phyloP scores from a whole-genome alignment of 2,329 filamentous ascomycete genomes.

The Colletotrichum nymphaeae region DNA sequence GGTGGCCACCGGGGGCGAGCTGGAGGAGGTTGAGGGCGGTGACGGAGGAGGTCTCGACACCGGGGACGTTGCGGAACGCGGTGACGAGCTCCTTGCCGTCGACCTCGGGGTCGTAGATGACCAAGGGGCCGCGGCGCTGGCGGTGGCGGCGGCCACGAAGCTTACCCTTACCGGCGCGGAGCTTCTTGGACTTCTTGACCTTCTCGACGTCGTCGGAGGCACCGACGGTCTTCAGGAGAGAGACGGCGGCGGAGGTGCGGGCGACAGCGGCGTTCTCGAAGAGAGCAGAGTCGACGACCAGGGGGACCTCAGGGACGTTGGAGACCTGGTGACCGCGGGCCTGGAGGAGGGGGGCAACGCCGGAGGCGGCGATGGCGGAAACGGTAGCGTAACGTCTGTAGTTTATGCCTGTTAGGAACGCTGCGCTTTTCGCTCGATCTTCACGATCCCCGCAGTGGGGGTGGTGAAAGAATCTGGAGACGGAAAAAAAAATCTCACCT shows the following conservation, averaged over 20 bases:
- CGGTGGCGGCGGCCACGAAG: conserved; percentile 94
- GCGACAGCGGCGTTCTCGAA: conserved; percentile 83
- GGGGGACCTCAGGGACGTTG: conserved; percentile 93
- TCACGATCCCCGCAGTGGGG: not conserved
- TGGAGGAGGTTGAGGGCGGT: conserved; percentile 98
- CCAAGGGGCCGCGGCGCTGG: conserved; percentile 96
- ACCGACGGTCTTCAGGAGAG: conserved; percentile 90
- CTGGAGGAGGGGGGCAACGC: conserved; percentile 92
- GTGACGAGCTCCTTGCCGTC: conserved; percentile 94
- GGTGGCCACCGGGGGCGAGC: conserved; percentile 98
- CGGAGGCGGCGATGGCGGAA: conserved; percentile 96
- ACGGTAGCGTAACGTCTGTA: conserved; percentile 93
- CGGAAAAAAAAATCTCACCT: conserved; percentile 69
- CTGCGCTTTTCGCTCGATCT: not conserved
- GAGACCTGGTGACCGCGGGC: conserved; percentile 97
- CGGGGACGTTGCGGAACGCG: conserved; percentile 98
- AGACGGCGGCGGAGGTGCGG: conserved; percentile 90
- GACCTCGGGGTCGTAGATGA: conserved; percentile 95
- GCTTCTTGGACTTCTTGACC: conserved; percentile 96
- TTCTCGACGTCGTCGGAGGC: conserved; percentile 92
- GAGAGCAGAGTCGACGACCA: conserved; percentile 91
- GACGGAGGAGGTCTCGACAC: conserved; percentile 96
- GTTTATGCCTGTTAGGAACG: conserved; percentile 24
- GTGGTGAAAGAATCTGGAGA: not conserved
- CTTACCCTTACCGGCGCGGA: conserved; percentile 99